phyloP scores from a whole-genome alignment of 2,329 filamentous ascomycete genomes.

The Alternaria infectoria region DNA sequence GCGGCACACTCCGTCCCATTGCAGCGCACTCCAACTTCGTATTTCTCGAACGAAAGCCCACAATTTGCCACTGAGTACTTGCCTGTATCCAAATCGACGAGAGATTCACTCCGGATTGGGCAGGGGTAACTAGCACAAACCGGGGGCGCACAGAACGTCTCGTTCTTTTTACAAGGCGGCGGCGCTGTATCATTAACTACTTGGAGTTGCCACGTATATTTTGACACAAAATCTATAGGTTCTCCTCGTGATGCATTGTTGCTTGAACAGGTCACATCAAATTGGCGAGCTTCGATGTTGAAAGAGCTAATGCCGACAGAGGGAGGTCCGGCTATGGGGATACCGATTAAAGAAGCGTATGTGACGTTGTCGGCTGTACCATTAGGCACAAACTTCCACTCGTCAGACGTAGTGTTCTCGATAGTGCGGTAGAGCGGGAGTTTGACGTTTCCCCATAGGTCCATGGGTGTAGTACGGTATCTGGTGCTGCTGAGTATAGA shows the following conservation, averaged over 20 bases:
- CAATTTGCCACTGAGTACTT: constrained; percentile 27
- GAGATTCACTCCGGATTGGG: constrained; percentile 24
- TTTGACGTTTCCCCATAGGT: constrained; percentile 39
- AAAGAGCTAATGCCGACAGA: constrained; percentile 19
- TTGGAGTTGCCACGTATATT: constrained; percentile 25
- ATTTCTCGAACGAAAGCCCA: constrained; percentile 19
- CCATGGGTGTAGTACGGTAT: constrained; percentile 29
- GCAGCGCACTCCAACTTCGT: constrained; percentile 31
- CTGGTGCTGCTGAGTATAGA: constrained; percentile 33
- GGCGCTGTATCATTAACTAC: background rate
- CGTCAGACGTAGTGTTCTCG: constrained; percentile 22
- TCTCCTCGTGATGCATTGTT: constrained; percentile 12
- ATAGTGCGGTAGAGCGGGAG: constrained; percentile 31
- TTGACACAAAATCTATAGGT: constrained; percentile 7
- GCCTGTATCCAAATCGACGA: background rate
- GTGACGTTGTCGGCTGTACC: constrained; percentile 16
- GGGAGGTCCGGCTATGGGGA: constrained; percentile 23
- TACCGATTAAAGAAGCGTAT: constrained; percentile 36
- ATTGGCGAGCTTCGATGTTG: constrained; percentile 33
- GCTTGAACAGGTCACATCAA: constrained; percentile 31
- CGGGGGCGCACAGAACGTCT: background rate
- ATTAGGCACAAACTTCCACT: constrained; percentile 25
- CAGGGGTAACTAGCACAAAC: constrained; percentile 28
- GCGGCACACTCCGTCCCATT: constrained; percentile 23
- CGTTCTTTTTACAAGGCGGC: constrained; percentile 3